Evolutionary conservation across 1,139 yeast species (phyloP).

Genomic region (Pichia kudriavzevii): DNA sequence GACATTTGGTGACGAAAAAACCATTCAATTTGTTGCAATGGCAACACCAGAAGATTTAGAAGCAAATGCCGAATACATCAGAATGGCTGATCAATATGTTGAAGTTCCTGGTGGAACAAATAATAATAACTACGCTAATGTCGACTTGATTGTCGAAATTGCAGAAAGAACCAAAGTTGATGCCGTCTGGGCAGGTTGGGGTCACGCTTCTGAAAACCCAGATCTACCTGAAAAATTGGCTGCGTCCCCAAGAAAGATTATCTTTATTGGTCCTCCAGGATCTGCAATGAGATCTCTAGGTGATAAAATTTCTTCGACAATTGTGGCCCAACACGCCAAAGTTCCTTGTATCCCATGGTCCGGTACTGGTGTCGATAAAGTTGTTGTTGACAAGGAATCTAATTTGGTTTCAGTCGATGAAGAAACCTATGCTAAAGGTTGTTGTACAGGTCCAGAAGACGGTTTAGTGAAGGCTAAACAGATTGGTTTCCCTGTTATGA

Average conservation of each 20-base stretch:
- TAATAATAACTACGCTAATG: slow-evolving; percentile 96
- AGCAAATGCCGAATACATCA: slow-evolving; percentile 94
- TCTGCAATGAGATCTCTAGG: slow-evolving; percentile 99
- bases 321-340: slow-evolving; percentile 95
- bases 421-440: slow-evolving; percentile 75
- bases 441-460: slow-evolving; percentile 79
- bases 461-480: slow-evolving; percentile 75
- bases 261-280: slow-evolving; percentile 97
- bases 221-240: slow-evolving; percentile 88
- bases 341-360: slow-evolving; percentile 99
- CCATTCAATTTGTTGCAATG: slow-evolving; percentile 93
- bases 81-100: slow-evolving; percentile 98
- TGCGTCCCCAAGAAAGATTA: slow-evolving; percentile 76
- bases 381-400: slow-evolving; percentile 54
- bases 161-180: slow-evolving; percentile 96
- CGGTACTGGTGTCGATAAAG: slow-evolving; percentile 91
- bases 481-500: slow-evolving; percentile 95
- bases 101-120: slow-evolving; percentile 99
- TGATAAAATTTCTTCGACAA: slow-evolving; percentile 94
- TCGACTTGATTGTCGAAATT: slow-evolving; percentile 89
- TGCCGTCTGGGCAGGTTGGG: slow-evolving; percentile 99
- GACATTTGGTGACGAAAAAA: slow-evolving; percentile 91
- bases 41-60: slow-evolving; percentile 98
- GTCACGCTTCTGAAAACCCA: slow-evolving; percentile 98
- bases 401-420: slow-evolving; percentile 86